Base-by-base conservation (phyloP, 148 eudicot species). In the Rhododendron griersonianum region DNA sequence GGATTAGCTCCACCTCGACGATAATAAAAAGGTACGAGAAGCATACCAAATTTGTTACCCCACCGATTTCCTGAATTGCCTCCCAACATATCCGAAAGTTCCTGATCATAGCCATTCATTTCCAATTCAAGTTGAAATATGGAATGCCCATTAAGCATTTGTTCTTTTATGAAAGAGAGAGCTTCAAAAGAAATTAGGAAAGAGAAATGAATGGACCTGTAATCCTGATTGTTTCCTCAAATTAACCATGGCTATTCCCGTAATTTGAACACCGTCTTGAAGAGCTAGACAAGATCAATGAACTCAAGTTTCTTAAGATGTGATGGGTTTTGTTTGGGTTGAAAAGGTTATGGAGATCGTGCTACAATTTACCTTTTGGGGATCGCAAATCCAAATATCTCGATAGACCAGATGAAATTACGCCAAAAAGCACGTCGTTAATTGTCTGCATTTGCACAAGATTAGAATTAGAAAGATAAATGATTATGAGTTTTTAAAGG, bases 361-460 rank as follows among this genome's bases (percentile, higher is more conserved):
- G 18, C 23, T 37, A 84, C 37, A 51, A 10, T 23, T 85, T 85
- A 94, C 96, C 91, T 45, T 89, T 87, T 5, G 96, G 87, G 11
- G 95, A 90, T 77, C 89, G 88, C 28, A 78, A 71, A 48, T 90
- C 87, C 11, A 93, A 61, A 84, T 95, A 95, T 87, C 84, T 93
- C 18, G 96, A 92, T 3, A 95, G 88, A 10, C 98, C 98, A 50
- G 83, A 86, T 11, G 96, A 90, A 45, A 95, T 69, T 41, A 96
- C 63, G n/a, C 96, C 98, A 45, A 93, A 88, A 45, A 96, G 93
- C 10, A 93, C 96, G 57, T 95, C 98, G 81, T 95, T 95, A 9
- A 94, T 87, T 9, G 98, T 95, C 97, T 95, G 95, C 91, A 84
- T 19, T 78, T 45, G 5, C 28, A 33, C 30, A 13, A 82, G 2